Evolutionary conservation across 345 rosid species (phyloP), one percentile per base, ranked within the genome.

Genomic region (Geranium brycei): DNA sequence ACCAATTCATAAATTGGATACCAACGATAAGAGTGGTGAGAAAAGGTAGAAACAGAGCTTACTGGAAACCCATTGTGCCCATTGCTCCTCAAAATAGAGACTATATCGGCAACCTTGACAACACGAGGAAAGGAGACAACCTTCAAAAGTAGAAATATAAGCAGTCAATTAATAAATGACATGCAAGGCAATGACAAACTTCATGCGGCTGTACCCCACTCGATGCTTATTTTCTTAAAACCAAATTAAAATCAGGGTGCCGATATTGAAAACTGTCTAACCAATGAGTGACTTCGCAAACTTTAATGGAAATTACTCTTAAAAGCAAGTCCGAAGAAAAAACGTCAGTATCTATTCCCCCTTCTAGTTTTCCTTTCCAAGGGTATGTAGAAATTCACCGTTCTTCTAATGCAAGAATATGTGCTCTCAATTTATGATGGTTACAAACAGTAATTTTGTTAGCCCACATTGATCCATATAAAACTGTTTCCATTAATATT

Each of bases 51-150:
- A 62, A 53, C 19, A 17, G 64, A 70, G 72, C 91, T 74, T 76
- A 90, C 99, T 4, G 97, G 97, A 72, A 88, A 93, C 30, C 99
- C 97, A 69, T 93, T 93, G 78, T 93, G 99, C 64, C 79, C 76
- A 76, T 85, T 87, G 80, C 89, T 83, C 61, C 78, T 83, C 79
- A 93, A 76, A 65, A 90, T 86, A 31, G 97, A 82, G 66, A 82
- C 88, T 53, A 88, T 76, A 79, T 93, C 96, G 62, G 91, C 88
- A 68, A 93, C 95, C 82, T 86, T 93, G 40, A 81, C 81, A 67
- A 90, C 79, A 65, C 97, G 92, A 58, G 95, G 96, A 61, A 93
- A 76, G 62, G 89, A 90, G 51, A 90, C 75, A 72, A 90, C 99
- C 97, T 93, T 70, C 58, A 79, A 72, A 67, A 41, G 65, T 5